These are phyloP conservation scores for Hypoxylon intermedium DNA, from an alignment of 495 filamentous ascomycete genomes.

Conservation along the genomic window DNA sequence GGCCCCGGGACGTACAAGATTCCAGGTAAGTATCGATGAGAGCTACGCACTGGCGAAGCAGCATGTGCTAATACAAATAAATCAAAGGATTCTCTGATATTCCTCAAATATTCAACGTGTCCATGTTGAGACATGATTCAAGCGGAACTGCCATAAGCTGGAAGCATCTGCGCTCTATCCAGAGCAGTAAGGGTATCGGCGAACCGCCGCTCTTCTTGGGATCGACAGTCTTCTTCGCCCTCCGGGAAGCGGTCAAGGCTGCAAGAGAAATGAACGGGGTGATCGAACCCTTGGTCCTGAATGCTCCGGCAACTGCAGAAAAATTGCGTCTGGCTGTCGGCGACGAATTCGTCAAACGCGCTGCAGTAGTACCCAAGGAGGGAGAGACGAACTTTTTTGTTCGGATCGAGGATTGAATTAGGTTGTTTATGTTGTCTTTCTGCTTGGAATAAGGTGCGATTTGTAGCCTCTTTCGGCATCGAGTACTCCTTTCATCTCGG, in stretches of 20 bases:
- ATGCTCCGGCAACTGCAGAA: conserved; percentile 75
- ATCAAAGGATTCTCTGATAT: conserved; percentile 78
- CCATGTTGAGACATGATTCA: conserved; percentile 59
- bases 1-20: conserved; percentile 86
- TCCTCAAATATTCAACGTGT: conserved; percentile 84
- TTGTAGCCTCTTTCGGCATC: no score
- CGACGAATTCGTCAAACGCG: conserved; percentile 75
- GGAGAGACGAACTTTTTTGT: conserved; percentile 83
- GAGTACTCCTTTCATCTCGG: no score
- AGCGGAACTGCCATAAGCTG: conserved; percentile 74
- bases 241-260: conserved; percentile 72
- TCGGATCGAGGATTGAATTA: conserved; percentile 28
- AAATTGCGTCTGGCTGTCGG: conserved; percentile 72
- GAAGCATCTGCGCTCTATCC: conserved; percentile 85
- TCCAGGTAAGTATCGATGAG: conserved; percentile 58
- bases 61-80: background rate
- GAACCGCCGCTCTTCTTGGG: conserved; percentile 89
- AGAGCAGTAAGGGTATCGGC: conserved; percentile 74
- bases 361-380: conserved; percentile 65
- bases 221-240: conserved; percentile 79
- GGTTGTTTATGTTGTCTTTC: no score
- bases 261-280: conserved; percentile 67
- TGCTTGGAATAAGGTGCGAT: no score
- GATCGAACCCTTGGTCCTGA: conserved; percentile 54
- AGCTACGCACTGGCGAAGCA: no score